These are phyloP conservation scores for Pseudogymnoascus sp. DNA, from an alignment of 2,329 filamentous ascomycete genomes.

Conservation along the genomic window DNA sequence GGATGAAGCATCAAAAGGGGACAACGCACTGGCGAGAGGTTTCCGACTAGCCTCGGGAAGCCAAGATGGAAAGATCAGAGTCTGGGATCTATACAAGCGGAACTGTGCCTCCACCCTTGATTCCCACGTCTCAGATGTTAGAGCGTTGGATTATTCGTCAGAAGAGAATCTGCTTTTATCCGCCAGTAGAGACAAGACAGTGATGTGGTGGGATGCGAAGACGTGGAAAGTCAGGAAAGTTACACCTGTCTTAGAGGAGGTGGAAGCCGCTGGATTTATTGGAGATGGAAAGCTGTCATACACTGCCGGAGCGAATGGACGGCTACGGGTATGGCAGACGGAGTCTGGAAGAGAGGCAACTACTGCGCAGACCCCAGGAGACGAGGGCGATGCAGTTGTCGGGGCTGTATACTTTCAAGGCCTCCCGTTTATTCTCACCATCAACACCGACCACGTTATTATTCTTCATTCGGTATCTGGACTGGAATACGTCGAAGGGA, in stretches of 20 bases:
- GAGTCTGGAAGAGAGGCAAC: slow-evolving; percentile 74
- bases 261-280: slow-evolving; percentile 80
- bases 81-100: slow-evolving; percentile 87
- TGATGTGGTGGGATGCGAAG: slow-evolving; percentile 82
- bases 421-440: slow-evolving; percentile 66
- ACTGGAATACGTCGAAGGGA: slow-evolving; percentile 34
- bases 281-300: slow-evolving; percentile 66
- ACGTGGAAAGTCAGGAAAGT: slow-evolving; percentile 80
- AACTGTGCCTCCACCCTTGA: slow-evolving; percentile 72
- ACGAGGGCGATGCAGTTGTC: slow-evolving; percentile 62
- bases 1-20: slow-evolving; percentile 36
- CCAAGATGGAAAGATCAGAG: slow-evolving; percentile 84
- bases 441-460: slow-evolving; percentile 86
- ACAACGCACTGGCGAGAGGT: slow-evolving; percentile 45
- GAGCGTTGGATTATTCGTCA: slow-evolving; percentile 73
- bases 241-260: slow-evolving; percentile 75
- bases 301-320: slow-evolving; percentile 78
- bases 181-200: slow-evolving; percentile 85
- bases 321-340: slow-evolving; percentile 76
- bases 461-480: slow-evolving; percentile 59
- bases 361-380: slow-evolving; percentile 57
- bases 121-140: slow-evolving; percentile 92
- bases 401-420: slow-evolving; percentile 61
- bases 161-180: slow-evolving; percentile 72
- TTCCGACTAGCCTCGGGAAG: slow-evolving; percentile 85